Evolutionary conservation across 108 stramenopile species (phyloP).

Genomic region (Fistulifera solaris): DNA sequence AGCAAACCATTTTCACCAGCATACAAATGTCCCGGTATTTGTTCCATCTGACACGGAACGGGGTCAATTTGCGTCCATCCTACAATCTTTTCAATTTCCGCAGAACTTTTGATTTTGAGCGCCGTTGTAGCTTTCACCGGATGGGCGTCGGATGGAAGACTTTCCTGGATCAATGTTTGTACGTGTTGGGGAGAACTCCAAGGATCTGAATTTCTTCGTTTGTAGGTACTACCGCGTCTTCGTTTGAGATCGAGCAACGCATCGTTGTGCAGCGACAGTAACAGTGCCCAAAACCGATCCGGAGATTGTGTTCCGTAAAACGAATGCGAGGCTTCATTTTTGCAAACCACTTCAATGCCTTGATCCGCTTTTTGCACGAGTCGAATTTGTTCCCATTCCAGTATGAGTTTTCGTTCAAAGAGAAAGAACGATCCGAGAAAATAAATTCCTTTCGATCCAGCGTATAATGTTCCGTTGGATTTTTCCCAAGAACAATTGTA

Average conservation of each 20-base stretch:
- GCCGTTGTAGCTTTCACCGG: no score
- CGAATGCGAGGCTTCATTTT: slow-evolving; percentile 1
- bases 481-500: no score
- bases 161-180: neutral
- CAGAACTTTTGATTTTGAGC: no score
- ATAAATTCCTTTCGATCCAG: slow-evolving; percentile 25
- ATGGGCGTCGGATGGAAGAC: neutral
- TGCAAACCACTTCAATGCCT: slow-evolving; percentile 6
- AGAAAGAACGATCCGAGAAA: slow-evolving; percentile 36
- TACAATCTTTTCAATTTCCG: slow-evolving; percentile 2
- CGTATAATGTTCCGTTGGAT: slow-evolving; percentile 24
- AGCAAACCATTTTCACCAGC: slow-evolving; percentile 24
- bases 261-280: slow-evolving; percentile 30
- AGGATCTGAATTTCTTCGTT: neutral
- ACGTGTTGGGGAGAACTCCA: slow-evolving; percentile 1
- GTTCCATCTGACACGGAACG: slow-evolving; percentile 20
- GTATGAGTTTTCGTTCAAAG: slow-evolving; percentile 24
- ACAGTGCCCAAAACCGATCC: slow-evolving; percentile 14
- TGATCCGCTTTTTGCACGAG: slow-evolving; percentile 17
- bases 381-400: slow-evolving; percentile 27
- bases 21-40: slow-evolving; percentile 26
- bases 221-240: neutral
- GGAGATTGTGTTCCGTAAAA: slow-evolving; percentile 20
- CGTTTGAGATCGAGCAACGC: slow-evolving; percentile 14
- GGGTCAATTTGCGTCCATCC: slow-evolving; percentile 2